phyloP scores from a whole-genome alignment of 352 stramenopile genomes.

The Albugo laibachii region DNA sequence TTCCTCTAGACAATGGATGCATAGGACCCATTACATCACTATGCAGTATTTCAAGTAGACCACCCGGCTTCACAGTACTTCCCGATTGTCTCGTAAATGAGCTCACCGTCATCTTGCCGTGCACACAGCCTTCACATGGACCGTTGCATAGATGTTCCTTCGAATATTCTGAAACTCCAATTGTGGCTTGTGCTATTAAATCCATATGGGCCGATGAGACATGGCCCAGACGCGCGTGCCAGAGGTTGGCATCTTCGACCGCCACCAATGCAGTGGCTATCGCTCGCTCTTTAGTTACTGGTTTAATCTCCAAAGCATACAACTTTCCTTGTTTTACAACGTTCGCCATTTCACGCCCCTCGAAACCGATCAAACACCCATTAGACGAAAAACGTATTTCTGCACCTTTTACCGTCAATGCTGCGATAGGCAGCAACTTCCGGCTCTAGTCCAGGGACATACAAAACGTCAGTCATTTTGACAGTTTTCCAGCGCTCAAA shows the following conservation, averaged over 20 bases:
- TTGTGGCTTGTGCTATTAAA: not conserved
- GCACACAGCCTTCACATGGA: constrained; percentile 8
- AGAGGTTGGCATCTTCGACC: no score
- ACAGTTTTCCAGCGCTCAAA: not conserved
- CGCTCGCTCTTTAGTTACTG: no score
- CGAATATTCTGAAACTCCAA: not conserved
- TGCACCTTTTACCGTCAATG: not conserved
- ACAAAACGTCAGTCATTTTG: constrained; percentile 9
- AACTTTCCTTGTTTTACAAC: no score
- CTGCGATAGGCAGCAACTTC: constrained; percentile 6
- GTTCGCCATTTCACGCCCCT: no score
- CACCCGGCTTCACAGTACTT: constrained; percentile 6
- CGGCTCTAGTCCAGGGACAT: constrained; percentile 6
- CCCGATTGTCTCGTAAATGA: constrained; percentile 1
- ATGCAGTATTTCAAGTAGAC: constrained; percentile 3
- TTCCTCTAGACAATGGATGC: constrained; percentile 1
- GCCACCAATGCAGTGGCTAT: no score
- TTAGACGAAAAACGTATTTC: no score
- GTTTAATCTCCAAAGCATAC: no score
- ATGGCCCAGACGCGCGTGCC: constrained; percentile 8
- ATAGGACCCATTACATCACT: constrained; percentile 8
- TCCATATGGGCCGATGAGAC: constrained; percentile 1
- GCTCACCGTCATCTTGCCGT: constrained; percentile 5
- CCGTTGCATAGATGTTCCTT: not conserved
- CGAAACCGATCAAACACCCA: no score